A percentile compares a stretch with the other conserved stretches of the same genome.
These are phyloP conservation scores for Phialophora macrospora DNA, from an alignment of 2,329 filamentous ascomycete species.

Conservation along the genomic window DNA sequence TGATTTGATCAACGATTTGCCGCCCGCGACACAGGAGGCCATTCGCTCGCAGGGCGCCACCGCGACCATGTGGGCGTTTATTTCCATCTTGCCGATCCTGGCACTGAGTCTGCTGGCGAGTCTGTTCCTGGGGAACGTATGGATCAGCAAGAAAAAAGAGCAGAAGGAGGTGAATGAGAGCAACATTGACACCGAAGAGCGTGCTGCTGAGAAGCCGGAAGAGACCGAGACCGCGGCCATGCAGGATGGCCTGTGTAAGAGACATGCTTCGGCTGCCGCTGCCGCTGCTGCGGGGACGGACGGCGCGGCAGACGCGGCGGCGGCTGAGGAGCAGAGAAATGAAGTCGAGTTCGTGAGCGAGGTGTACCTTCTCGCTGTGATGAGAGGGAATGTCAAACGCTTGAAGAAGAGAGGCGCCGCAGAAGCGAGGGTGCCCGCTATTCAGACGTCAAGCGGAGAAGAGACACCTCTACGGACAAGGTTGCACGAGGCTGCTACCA, in stretches of 20 bases:
- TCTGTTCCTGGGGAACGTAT: conserved; percentile 58
- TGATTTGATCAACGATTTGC: conserved; percentile 45
- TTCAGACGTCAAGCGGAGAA: neutral
- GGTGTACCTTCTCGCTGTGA: conserved; percentile 29
- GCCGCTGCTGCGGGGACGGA: neutral
- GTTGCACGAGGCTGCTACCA: neutral
- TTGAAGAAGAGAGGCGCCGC: conserved; percentile 24
- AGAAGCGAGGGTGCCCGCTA: neutral
- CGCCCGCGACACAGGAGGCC: conserved; percentile 44
- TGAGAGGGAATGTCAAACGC: conserved; percentile 24
- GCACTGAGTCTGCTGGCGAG: conserved; percentile 53
- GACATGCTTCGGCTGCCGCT: conserved; percentile 18
- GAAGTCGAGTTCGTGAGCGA: conserved; percentile 24
- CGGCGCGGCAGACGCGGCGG: neutral
- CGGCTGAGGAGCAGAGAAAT: conserved; percentile 14
- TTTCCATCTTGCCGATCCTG: conserved; percentile 66
- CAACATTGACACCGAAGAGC: neutral
- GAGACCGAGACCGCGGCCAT: neutral
- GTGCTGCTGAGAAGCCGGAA: conserved; percentile 12
- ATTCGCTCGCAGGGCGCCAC: conserved; percentile 55
- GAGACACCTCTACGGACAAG: conserved; percentile 10
- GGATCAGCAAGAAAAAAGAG: conserved; percentile 49
- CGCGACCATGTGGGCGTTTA: conserved; percentile 69
- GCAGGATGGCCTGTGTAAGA: conserved; percentile 25
- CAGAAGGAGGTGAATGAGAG: conserved; percentile 38